A percentile compares a stretch with the other conserved stretches of the same genome.
Evolutionary conservation across 306 rosid genomes (phyloP).

Genomic region (Rosa chinensis): DNA sequence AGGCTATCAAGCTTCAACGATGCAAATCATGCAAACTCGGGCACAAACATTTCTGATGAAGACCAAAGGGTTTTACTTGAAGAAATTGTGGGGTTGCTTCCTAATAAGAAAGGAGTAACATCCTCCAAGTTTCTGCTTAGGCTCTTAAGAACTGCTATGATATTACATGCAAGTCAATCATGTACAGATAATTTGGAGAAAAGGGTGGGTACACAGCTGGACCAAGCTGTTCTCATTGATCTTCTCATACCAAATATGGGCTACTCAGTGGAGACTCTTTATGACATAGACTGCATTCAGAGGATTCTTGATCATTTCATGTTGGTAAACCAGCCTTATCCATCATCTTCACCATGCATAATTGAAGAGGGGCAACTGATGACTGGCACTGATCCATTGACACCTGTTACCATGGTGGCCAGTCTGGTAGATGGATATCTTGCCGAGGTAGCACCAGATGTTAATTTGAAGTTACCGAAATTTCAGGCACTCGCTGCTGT

Average conservation of each 20-base stretch:
- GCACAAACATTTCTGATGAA: slow-evolving; percentile 49
- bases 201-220: slow-evolving; percentile 66
- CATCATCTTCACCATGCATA: slow-evolving; percentile 53
- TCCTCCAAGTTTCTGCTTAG: slow-evolving; percentile 61
- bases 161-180: slow-evolving; percentile 65
- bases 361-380: slow-evolving; percentile 49
- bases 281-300: slow-evolving; percentile 73
- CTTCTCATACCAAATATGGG: slow-evolving; percentile 80
- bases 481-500: slow-evolving; percentile 77
- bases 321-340: slow-evolving; percentile 40
- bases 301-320: slow-evolving; percentile 76
- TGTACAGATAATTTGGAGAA: slow-evolving; percentile 80
- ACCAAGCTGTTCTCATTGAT: slow-evolving; percentile 68
- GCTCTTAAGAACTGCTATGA: slow-evolving; percentile 64
- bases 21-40: slow-evolving; percentile 37
- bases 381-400: slow-evolving; percentile 42
- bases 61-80: slow-evolving; percentile 65
- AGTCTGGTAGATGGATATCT: slow-evolving; percentile 75
- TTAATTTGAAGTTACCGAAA: slow-evolving; percentile 72
- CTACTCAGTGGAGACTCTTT: slow-evolving; percentile 70
- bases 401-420: slow-evolving; percentile 67
- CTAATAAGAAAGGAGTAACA: slow-evolving; percentile 52
- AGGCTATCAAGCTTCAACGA: slow-evolving; percentile 60
- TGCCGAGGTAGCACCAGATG: slow-evolving; percentile 85
- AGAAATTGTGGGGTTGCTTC: slow-evolving; percentile 66